Conservation (phyloP, 306 rosid species). For the Luffa acutangula region DNA sequence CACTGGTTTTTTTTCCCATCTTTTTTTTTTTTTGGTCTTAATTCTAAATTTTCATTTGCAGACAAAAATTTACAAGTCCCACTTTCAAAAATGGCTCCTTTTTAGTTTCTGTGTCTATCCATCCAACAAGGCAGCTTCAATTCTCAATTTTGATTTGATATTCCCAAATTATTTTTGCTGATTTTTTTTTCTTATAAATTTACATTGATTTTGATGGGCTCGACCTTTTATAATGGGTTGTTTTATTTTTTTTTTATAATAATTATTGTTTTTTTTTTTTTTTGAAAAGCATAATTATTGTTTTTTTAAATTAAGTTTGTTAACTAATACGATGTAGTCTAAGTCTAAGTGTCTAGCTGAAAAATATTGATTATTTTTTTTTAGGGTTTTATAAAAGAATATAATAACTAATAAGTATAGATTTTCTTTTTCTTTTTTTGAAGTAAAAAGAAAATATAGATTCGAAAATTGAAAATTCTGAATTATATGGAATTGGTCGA, state of each 20-base stretch:
- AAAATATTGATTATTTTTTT: too few relatives aligned
- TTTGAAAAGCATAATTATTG: too few relatives aligned
- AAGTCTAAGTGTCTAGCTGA: too few relatives aligned
- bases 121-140: conserved; percentile 37
- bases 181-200: background rate
- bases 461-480: too few relatives aligned
- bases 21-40: background rate
- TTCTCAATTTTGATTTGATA: background rate
- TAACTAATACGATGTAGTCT: background rate
- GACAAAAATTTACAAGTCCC: conserved; percentile 28
- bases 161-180: background rate
- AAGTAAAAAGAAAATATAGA: background rate
- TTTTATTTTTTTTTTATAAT: too few relatives aligned
- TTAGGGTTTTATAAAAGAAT: too few relatives aligned
- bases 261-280: too few relatives aligned
- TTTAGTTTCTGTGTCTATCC: conserved; percentile 28
- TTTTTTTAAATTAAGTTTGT: background rate
- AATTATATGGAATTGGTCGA: background rate
- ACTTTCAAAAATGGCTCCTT: conserved; percentile 14
- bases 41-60: background rate
- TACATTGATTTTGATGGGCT: background rate
- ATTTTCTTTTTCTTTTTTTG: too few relatives aligned
- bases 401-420: too few relatives aligned
- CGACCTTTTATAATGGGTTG: too few relatives aligned
- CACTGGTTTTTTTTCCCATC: background rate